phyloP scores from a whole-genome alignment of 768 basidiomycete species.

The Auriscalpium vulgare region DNA sequence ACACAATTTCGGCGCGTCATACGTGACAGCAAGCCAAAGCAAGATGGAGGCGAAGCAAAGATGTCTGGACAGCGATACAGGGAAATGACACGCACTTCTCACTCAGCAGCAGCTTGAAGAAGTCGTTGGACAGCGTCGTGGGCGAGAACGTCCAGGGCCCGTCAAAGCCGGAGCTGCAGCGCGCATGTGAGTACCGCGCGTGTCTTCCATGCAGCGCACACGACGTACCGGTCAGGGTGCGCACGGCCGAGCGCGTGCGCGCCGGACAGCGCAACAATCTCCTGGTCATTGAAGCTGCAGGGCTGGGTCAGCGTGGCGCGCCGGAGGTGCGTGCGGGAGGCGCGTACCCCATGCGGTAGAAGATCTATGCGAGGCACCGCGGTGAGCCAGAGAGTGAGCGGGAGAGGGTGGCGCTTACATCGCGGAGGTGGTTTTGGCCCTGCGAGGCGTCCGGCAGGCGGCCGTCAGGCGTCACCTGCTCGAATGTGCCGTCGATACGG shows the following conservation, averaged over 20 bases:
- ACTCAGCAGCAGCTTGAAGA: constrained; percentile 74
- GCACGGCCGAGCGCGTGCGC: constrained; percentile 96
- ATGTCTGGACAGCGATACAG: neutral
- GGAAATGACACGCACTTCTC: constrained; percentile 51
- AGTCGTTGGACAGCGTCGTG: constrained; percentile 81
- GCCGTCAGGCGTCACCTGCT: constrained; percentile 76
- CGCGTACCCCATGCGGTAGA: constrained; percentile 77
- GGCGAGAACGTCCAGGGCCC: constrained; percentile 97
- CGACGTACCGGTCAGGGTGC: constrained; percentile 50
- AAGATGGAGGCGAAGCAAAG: no score
- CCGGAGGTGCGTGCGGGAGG: neutral
- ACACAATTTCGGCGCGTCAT: neutral
- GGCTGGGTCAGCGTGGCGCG: no score
- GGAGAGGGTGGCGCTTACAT: constrained; percentile 34
- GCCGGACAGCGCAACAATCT: constrained; percentile 91
- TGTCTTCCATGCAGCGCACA: no score
- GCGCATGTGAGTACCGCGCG: no score
- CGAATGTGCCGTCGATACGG: constrained; percentile 76
- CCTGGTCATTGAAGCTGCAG: constrained; percentile 82
- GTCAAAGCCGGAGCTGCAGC: constrained; percentile 56
- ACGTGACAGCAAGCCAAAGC: no score
- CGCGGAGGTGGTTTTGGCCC: constrained; percentile 78
- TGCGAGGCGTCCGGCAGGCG: constrained; percentile 84
- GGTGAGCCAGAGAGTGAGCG: neutral
- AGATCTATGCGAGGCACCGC: constrained; percentile 41